Evolutionary conservation across 208 protist species (phyloP).

Genomic region (Leishmania turanica): DNA sequence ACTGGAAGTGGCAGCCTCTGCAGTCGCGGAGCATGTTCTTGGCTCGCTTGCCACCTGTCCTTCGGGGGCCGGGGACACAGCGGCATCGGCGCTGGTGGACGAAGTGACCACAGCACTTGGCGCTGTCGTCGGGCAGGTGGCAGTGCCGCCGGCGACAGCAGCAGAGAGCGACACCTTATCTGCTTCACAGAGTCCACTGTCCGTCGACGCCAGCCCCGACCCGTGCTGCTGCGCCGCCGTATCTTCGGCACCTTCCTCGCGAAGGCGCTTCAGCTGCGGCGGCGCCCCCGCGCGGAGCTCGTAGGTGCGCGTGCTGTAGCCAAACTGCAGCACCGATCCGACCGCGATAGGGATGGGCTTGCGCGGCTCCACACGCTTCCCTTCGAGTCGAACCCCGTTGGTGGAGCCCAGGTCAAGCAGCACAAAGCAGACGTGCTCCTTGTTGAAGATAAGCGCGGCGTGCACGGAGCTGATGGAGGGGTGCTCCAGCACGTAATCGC

Average conservation of each 20-base stretch:
- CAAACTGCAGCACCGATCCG: slow-evolving; percentile 68
- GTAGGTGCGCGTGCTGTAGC: slow-evolving; percentile 79
- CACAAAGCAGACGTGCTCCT: slow-evolving; percentile 76
- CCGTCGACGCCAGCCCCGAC: background rate
- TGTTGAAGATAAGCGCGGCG: slow-evolving; percentile 85
- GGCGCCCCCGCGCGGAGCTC: slow-evolving; percentile 57
- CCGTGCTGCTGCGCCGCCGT: background rate
- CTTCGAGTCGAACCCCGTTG: slow-evolving; percentile 80
- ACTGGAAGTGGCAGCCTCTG: background rate
- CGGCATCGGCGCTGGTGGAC: background rate
- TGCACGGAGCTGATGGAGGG: slow-evolving; percentile 86
- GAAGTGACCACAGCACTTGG: background rate
- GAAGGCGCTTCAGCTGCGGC: slow-evolving; percentile 46
- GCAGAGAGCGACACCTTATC: background rate
- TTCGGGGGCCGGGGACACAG: background rate
- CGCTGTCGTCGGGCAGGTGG: no score
- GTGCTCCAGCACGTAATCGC: slow-evolving; percentile 91
- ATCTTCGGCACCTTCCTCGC: slow-evolving; percentile 20
- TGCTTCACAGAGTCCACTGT: background rate
- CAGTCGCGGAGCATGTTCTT: background rate
- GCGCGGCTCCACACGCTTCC: slow-evolving; percentile 49
- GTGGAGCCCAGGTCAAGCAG: slow-evolving; percentile 87
- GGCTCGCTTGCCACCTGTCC: background rate
- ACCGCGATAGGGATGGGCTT: slow-evolving; percentile 65
- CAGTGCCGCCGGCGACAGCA: background rate